These are phyloP conservation scores for Kitagawia praeruptora DNA, from an alignment of 129 eudicot species.

Conservation along the genomic window DNA sequence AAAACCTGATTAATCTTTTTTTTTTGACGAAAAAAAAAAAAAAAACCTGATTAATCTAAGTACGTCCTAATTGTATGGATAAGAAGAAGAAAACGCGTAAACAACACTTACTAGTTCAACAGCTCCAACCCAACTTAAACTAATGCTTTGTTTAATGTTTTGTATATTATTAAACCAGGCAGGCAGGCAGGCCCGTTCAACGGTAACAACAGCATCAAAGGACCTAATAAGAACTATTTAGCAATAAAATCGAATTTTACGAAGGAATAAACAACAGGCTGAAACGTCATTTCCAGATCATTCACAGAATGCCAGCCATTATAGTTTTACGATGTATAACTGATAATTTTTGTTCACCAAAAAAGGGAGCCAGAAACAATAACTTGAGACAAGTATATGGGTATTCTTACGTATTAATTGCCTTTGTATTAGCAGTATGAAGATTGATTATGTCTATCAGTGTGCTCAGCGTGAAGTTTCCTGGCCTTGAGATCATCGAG, in stretches of 20 bases:
- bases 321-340: too few species aligned
- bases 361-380: neutral
- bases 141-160: neutral
- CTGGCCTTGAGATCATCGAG: conserved; percentile 49
- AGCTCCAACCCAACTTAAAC: neutral
- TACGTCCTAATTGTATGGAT: neutral
- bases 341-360: neutral
- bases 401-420: neutral
- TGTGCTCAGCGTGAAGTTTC: conserved; percentile 15
- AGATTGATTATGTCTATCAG: conserved; percentile 19
- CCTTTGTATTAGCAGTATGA: conserved; percentile 18
- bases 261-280: neutral
- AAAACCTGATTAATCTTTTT: too few species aligned
- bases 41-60: too few species aligned
- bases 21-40: too few species aligned
- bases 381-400: neutral
- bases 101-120: neutral
- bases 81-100: neutral
- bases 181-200: too few species aligned
- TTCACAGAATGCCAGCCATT: neutral
- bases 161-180: neutral
- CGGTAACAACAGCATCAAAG: neutral
- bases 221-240: neutral
- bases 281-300: neutral
- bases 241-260: neutral